phyloP scores from a whole-genome alignment of 495 filamentous ascomycete genomes.

The Achaetomiella virescens region DNA sequence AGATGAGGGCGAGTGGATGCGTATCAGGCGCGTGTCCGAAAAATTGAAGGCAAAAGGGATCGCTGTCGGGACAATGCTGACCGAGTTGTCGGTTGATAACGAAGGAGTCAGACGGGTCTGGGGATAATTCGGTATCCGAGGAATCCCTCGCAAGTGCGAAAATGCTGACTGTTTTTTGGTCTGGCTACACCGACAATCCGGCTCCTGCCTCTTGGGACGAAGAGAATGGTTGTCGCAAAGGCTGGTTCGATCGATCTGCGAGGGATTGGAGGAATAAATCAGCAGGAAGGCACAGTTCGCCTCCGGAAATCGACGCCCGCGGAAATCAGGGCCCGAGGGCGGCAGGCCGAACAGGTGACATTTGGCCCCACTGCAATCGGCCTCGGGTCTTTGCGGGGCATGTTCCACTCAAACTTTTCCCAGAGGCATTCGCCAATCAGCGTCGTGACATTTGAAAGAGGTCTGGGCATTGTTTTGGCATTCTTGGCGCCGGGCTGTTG shows the following conservation, averaged over 20 bases:
- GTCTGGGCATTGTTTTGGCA: neutral
- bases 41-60: neutral
- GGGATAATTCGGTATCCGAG: neutral
- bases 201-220: neutral
- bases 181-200: neutral
- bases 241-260: too few species aligned
- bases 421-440: conserved; percentile 20
- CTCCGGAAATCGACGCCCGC: neutral
- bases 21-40: neutral
- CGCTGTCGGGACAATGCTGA: neutral
- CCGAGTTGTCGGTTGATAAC: neutral
- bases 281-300: neutral
- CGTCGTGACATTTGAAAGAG: conserved; percentile 14
- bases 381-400: conserved; percentile 16
- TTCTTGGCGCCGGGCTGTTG: neutral
- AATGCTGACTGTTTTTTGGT: neutral
- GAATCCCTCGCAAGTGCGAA: neutral
- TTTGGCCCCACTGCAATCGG: conserved; percentile 1
- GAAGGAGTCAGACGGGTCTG: neutral
- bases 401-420: conserved; percentile 7
- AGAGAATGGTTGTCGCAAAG: neutral
- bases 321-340: conserved; percentile 4
- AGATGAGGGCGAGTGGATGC: conserved; percentile 25
- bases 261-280: too few species aligned
- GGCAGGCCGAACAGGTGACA: conserved; percentile 4